phyloP scores from a whole-genome alignment of 2,329 filamentous ascomycete species.

The Immersiporthe knoxdaviesiana region DNA sequence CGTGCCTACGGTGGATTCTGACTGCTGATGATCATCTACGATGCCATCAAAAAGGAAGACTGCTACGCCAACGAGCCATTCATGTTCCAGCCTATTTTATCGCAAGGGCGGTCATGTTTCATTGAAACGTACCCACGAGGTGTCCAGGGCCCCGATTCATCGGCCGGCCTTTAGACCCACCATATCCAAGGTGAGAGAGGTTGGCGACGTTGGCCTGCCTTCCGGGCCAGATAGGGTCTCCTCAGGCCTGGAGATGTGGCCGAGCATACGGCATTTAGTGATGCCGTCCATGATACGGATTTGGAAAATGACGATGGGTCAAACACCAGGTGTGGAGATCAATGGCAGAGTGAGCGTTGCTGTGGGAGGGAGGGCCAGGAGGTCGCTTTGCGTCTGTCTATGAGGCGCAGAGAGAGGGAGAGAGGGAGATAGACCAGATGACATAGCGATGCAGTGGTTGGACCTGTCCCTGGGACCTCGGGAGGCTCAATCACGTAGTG shows the following conservation, averaged over 20 bases:
- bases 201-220: background rate
- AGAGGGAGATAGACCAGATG: background rate
- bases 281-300: background rate
- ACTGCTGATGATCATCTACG: background rate
- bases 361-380: background rate
- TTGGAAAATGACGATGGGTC: slow-evolving; percentile 4
- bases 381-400: background rate
- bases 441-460: background rate
- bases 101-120: background rate
- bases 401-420: background rate
- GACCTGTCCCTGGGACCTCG: background rate
- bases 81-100: background rate
- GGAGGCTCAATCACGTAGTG: background rate
- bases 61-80: background rate
- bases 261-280: background rate
- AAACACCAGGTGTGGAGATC: background rate
- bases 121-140: background rate
- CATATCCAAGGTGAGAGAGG: background rate
- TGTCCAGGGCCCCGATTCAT: background rate
- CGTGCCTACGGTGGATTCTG: no score
- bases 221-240: background rate
- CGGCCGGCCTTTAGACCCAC: background rate
- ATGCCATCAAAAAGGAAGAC: background rate
- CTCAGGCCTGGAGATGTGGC: background rate
- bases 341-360: background rate